Conservation (phyloP, 2,329 filamentous ascomycete species). For the Aspergillus calidoustus region DNA sequence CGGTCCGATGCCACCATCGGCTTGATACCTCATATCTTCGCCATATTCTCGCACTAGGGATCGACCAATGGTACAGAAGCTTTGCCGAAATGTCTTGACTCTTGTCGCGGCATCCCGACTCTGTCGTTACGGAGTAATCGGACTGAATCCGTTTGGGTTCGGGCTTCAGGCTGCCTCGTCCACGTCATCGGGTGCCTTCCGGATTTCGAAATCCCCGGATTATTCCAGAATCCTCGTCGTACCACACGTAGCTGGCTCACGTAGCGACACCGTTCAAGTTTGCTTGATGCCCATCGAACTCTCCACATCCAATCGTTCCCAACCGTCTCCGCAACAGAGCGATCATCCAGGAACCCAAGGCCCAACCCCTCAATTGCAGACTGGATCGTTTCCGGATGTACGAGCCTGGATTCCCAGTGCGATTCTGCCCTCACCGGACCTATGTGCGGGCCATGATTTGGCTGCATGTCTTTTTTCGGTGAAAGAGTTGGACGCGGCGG, state of each 20-base stretch:
- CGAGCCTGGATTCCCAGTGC: background rate
- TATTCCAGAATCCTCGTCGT: too few relatives aligned
- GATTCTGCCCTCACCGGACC: background rate
- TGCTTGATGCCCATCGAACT: background rate
- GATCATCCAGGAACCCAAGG: background rate
- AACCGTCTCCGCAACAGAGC: background rate
- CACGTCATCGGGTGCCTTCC: background rate
- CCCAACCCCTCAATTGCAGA: background rate
- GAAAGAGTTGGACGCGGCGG: background rate
- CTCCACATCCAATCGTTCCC: background rate
- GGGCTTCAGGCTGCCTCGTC: background rate
- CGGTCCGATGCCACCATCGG: background rate
- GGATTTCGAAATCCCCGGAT: too few relatives aligned
- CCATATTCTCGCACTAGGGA: background rate
- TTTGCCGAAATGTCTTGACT: background rate
- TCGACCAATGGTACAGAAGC: background rate
- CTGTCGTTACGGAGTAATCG: background rate
- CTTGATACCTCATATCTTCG: background rate
- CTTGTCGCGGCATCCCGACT: background rate
- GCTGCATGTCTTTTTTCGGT: background rate
- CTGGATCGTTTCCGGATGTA: background rate
- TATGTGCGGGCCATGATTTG: background rate
- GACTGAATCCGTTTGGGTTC: too few relatives aligned
- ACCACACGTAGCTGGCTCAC: too few relatives aligned
- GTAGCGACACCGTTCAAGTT: too few relatives aligned